Evolutionary conservation across 176 grass and related monocot species (phyloP).

Genomic region (Oryza australiensis): DNA sequence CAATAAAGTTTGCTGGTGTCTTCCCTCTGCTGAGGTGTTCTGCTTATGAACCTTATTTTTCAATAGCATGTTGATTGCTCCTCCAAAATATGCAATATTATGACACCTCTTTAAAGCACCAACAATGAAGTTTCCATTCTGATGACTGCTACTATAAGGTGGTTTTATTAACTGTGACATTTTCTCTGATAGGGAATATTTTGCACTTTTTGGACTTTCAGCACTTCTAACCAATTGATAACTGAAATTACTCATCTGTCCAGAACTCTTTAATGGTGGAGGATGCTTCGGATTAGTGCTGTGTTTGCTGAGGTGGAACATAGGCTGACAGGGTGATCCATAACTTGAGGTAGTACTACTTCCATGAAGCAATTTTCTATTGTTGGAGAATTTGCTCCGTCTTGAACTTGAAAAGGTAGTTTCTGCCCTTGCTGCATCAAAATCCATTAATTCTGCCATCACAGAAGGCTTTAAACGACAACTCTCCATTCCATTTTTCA

Average conservation of each 20-base stretch:
- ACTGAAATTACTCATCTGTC: slow-evolving; percentile 7
- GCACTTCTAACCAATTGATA: slow-evolving; percentile 30
- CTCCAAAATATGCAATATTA: neutral
- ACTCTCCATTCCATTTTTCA: neutral
- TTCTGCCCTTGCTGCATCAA: neutral
- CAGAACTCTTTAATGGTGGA: slow-evolving; percentile 2
- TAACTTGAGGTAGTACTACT: neutral
- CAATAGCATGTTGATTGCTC: neutral
- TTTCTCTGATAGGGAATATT: slow-evolving; percentile 34
- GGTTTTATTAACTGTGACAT: slow-evolving; percentile 30
- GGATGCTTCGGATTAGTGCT: slow-evolving; percentile 10
- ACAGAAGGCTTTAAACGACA: neutral
- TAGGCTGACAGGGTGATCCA: neutral
- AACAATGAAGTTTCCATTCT: slow-evolving; percentile 8
- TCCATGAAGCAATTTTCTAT: neutral
- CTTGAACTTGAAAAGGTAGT: neutral
- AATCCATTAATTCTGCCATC: neutral
- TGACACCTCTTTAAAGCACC: slow-evolving; percentile 19
- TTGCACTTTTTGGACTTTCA: slow-evolving; percentile 7
- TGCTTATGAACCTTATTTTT: slow-evolving; percentile 21
- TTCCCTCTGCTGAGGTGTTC: slow-evolving; percentile 2
- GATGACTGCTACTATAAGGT: neutral
- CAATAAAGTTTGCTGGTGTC: slow-evolving; percentile 35
- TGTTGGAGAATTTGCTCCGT: neutral
- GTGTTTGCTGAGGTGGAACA: neutral